phyloP scores from a whole-genome alignment of 1,139 yeast genomes.

The Lizanozyma gosingica region DNA sequence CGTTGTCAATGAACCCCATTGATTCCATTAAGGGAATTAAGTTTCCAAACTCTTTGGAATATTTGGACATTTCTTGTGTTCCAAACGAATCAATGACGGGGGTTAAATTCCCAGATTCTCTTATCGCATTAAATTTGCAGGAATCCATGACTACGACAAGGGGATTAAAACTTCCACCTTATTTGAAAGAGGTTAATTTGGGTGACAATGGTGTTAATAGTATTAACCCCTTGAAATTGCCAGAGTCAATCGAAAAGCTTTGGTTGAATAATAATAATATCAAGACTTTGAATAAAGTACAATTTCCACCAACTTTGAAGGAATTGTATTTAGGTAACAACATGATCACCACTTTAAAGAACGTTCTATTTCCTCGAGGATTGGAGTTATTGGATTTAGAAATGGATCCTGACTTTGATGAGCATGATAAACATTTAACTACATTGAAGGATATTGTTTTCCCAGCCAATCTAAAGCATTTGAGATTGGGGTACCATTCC shows the following conservation, averaged over 20 bases:
- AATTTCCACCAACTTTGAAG: slow-evolving; percentile 27
- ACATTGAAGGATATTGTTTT: slow-evolving; percentile 35
- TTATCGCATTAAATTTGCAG: slow-evolving; percentile 29
- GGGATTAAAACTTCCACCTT: slow-evolving; percentile 33
- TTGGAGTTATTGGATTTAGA: slow-evolving; percentile 34
- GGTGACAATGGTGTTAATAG: slow-evolving; percentile 39
- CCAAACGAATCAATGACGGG: slow-evolving; percentile 45
- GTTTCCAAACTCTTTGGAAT: slow-evolving; percentile 30
- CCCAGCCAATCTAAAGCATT: slow-evolving; percentile 27
- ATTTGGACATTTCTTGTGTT: slow-evolving; percentile 32
- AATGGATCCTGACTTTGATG: slow-evolving; percentile 35
- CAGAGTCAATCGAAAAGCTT: slow-evolving; percentile 29
- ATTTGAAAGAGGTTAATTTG: slow-evolving; percentile 22
- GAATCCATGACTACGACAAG: slow-evolving; percentile 40
- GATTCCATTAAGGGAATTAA: slow-evolving; percentile 35
- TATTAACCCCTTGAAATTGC: slow-evolving; percentile 37
- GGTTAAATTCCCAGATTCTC: slow-evolving; percentile 35
- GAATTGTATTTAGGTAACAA: slow-evolving; percentile 37
- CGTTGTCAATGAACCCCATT: slow-evolving; percentile 33
- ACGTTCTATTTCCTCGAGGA: slow-evolving; percentile 31
- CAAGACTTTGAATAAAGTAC: slow-evolving; percentile 37
- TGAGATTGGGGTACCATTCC: slow-evolving; percentile 33
- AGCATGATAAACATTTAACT: slow-evolving; percentile 34
- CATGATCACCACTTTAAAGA: slow-evolving; percentile 35
- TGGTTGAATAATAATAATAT: slow-evolving; percentile 34